A percentile compares a stretch with the other conserved stretches of the same genome.
Conservation (phyloP, 352 stramenopile genomes). For the Phytopythium ostracodes region DNA sequence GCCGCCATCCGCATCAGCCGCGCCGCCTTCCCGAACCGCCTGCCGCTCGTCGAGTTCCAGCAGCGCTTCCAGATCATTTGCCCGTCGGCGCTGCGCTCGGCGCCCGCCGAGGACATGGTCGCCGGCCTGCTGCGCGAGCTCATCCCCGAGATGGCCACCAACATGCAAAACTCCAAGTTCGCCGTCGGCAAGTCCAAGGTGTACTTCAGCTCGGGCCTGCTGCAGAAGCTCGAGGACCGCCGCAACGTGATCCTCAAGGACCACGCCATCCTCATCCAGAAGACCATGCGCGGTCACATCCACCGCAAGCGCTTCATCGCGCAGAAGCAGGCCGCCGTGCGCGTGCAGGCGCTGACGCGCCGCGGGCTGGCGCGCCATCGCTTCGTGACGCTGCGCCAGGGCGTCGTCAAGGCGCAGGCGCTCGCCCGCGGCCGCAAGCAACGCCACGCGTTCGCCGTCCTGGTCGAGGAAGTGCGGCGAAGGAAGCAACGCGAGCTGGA, state of each 20-base stretch:
- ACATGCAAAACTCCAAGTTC: slow-evolving; percentile 76
- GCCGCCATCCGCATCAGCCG: slow-evolving; percentile 88
- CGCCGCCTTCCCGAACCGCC: slow-evolving; percentile 87
- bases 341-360: slow-evolving; percentile 49
- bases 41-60: slow-evolving; percentile 85
- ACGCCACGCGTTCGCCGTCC: slow-evolving; percentile 42
- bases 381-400: slow-evolving; percentile 40
- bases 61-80: slow-evolving; percentile 84
- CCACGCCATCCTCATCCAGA: slow-evolving; percentile 73
- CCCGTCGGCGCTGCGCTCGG: slow-evolving; percentile 54
- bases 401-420: slow-evolving; percentile 54
- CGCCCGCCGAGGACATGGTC: slow-evolving; percentile 58
- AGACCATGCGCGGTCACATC: slow-evolving; percentile 60
- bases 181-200: slow-evolving; percentile 78
- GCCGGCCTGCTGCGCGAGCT: slow-evolving; percentile 71
- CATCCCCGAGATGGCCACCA: slow-evolving; percentile 52
- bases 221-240: slow-evolving; percentile 90
- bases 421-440: slow-evolving; percentile 54
- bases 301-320: slow-evolving; percentile 51
- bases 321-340: slow-evolving; percentile 37
- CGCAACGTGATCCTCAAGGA: slow-evolving; percentile 72
- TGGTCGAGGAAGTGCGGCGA: slow-evolving; percentile 41
- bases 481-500: slow-evolving; percentile 24
- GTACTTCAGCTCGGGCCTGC: slow-evolving; percentile 85
- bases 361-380: slow-evolving; percentile 29